phyloP scores from a whole-genome alignment of 306 rosid species.

The Hippophae gyantsensis region DNA sequence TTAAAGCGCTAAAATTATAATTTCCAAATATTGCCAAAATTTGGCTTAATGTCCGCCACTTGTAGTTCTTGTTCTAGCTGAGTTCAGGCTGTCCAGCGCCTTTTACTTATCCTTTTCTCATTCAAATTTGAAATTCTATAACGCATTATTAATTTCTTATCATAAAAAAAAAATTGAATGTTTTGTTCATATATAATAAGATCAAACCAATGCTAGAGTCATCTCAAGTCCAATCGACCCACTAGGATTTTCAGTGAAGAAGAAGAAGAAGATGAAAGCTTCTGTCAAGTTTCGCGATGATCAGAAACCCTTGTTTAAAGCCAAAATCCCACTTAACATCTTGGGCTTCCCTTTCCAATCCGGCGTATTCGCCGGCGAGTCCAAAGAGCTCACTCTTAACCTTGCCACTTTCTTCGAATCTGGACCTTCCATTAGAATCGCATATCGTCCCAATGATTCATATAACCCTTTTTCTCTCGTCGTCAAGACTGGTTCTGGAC shows the following conservation, averaged over 20 bases:
- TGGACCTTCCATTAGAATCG: constrained; percentile 48
- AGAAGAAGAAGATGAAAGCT: constrained; percentile 54
- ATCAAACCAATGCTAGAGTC: not conserved
- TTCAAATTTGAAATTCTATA: not conserved
- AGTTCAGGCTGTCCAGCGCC: no score
- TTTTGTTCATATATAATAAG: not conserved
- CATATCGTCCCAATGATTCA: constrained; percentile 67
- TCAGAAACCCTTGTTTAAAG: constrained; percentile 60
- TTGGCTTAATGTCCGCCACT: not conserved
- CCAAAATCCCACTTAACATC: constrained; percentile 64
- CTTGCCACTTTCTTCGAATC: constrained; percentile 68
- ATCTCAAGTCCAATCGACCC: not conserved
- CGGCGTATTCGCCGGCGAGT: constrained; percentile 67
- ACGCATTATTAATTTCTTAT: no score
- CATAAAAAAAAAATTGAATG: no score
- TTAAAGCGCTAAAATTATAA: no score
- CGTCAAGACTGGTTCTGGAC: constrained; percentile 65
- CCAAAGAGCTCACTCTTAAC: constrained; percentile 72
- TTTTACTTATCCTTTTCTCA: not conserved
- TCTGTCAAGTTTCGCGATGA: constrained; percentile 79
- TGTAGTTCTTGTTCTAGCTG: not conserved
- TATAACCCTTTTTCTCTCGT: constrained; percentile 60
- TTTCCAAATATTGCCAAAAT: not conserved
- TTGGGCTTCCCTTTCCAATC: constrained; percentile 77
- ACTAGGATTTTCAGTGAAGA: not conserved